Conservation (phyloP, 768 basidiomycete species). For the Leccinum imitatum region DNA sequence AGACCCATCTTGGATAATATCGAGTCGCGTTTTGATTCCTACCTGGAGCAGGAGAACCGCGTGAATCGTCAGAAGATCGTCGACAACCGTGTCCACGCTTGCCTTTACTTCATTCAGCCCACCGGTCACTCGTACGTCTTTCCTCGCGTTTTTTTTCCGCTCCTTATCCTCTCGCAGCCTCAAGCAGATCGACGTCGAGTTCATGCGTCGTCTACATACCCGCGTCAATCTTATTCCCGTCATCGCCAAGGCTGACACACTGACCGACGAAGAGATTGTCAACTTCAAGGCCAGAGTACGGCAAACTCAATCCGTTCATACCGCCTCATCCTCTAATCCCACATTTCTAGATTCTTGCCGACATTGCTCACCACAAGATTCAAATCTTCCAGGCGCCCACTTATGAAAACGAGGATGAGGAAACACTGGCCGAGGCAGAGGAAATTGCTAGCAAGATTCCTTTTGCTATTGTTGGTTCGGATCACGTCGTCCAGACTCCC, state of each 20-base stretch:
- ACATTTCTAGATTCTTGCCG: conserved; percentile 71
- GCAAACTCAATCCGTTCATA: neutral
- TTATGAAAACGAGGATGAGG: conserved; percentile 98
- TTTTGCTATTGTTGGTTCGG: conserved; percentile 96
- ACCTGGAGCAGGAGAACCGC: conserved; percentile 97
- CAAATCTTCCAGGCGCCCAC: conserved; percentile 97
- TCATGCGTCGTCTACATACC: conserved; percentile 96
- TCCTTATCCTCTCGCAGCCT: conserved; percentile 49
- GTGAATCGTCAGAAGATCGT: conserved; percentile 92
- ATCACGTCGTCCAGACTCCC: conserved; percentile 73
- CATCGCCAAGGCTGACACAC: conserved; percentile 96
- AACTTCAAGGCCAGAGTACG: conserved; percentile 91
- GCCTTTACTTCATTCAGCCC: conserved; percentile 98
- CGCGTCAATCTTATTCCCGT: conserved; percentile 98
- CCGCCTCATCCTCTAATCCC: neutral
- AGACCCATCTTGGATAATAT: conserved; percentile 98
- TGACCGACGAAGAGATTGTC: conserved; percentile 93
- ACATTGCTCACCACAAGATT: conserved; percentile 94
- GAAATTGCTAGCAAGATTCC: conserved; percentile 98
- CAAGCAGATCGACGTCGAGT: conserved; percentile 98
- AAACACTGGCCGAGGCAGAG: conserved; percentile 95
- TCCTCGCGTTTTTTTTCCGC: too few relatives aligned
- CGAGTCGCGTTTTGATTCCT: conserved; percentile 95
- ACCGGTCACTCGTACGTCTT: conserved; percentile 90
- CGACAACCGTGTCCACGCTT: conserved; percentile 98